Base-by-base conservation (phyloP, 2,329 filamentous ascomycete genomes). In the Ascochyta pisi region DNA sequence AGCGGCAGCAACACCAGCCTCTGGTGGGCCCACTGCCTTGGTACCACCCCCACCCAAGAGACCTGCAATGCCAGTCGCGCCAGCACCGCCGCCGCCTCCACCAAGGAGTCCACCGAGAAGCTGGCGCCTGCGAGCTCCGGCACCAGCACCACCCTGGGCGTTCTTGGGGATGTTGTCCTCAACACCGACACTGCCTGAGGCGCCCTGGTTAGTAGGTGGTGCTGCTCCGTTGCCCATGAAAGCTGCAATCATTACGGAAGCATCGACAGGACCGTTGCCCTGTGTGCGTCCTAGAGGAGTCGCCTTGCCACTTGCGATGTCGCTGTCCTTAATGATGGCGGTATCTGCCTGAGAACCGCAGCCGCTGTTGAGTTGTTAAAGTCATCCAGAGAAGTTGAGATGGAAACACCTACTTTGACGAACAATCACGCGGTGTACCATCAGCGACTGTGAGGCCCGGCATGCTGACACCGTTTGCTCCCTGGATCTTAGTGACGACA, bases 291-390 rank as follows among this genome's bases (percentile, higher is more conserved):
- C 88, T 8, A 90, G 81, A 43, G 87, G 81, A 33, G 79, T 80
- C 29, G 82, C 83, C 61, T 82, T 78, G 64, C 77, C 79, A 46
- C 77, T 81, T 35, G 77, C 74, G 42, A 89, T 81, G 70, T 89
- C 87, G 10, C 79, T 74, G 63, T 85, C 78, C 22, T 86, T 83
- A 72, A 89, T 89, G 77, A 90, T 88, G 68, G 86, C 80, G 16
- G 87, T 89, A 70, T 90, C 87, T 54, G 83, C 85, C 70, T 89
- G 83, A 15, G 86, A 83, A 57, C 87, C 87, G 68, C 87, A 89
- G 43, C 75, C 66, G 54, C 70, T 73, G 27, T 4, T 10, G 8
- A 2, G 29, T 7, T 42, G 52, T 73, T 49, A 72, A 64, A 53
- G 7, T 23, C 8, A 2, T 37, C 16, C 24, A 27, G 27, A 3